phyloP scores from a whole-genome alignment of 306 rosid species.

The Dryas drummondii region DNA sequence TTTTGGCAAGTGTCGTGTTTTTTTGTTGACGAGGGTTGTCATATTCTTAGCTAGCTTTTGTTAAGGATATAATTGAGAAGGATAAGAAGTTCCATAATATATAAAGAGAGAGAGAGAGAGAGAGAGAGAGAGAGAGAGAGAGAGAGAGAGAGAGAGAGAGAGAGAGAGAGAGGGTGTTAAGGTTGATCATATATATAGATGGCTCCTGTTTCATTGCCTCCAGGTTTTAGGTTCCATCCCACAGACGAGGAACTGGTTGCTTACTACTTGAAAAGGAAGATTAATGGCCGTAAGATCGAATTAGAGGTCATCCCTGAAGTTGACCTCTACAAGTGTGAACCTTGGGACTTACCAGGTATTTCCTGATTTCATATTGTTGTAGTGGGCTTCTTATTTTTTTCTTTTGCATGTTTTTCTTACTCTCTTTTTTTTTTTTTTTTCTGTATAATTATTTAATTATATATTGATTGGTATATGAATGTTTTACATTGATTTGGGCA shows the following conservation, averaged over 20 bases:
- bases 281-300: slow-evolving; percentile 76
- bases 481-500: neutral
- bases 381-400: too few relatives aligned
- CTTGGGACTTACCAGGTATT: slow-evolving; percentile 95
- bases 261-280: slow-evolving; percentile 88
- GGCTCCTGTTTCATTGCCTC: slow-evolving; percentile 92
- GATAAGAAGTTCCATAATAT: too few relatives aligned
- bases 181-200: slow-evolving; percentile 18
- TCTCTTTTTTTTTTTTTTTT: neutral
- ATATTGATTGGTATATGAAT: neutral
- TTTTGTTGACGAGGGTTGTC: neutral
- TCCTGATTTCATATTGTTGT: neutral
- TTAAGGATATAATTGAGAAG: too few relatives aligned
- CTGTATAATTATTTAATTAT: neutral
- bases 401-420: too few relatives aligned
- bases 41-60: neutral
- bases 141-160: too few relatives aligned
- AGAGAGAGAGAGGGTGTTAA: neutral
- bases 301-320: slow-evolving; percentile 93
- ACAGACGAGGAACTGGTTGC: slow-evolving; percentile 93
- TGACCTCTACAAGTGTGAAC: slow-evolving; percentile 96
- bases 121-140: neutral
- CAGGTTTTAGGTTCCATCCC: slow-evolving; percentile 93
- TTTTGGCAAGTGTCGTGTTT: neutral
- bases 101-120: too few relatives aligned